Base-by-base conservation (phyloP, 2,329 filamentous ascomycete genomes). In the Nemania diffusa region DNA sequence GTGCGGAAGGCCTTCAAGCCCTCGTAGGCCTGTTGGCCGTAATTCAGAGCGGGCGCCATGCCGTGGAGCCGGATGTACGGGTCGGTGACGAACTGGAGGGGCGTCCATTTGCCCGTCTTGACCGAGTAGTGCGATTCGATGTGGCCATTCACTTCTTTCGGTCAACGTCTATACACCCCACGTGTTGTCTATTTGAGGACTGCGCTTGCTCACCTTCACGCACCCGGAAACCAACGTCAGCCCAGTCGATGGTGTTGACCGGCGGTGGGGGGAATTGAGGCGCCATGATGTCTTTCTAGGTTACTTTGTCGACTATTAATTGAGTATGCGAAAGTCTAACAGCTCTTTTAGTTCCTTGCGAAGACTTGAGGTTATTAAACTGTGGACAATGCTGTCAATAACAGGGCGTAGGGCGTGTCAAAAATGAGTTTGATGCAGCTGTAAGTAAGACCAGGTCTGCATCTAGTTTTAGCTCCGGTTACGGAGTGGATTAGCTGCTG, bases 21-120 rank as follows among this genome's bases (percentile, higher is more conserved):
- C 80, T 99, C 96, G 84, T 97, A 99, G 75, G 93, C 95, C 83
- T 98, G 96, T 78, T 97, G 94, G 65, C 95, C 94, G 80, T 99
- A 99, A 86, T 99, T 99, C 72, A 98, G 88, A 50, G 90, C 95
- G 0, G 96, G 94, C 0, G 94, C 91, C 92, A 99, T 96, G 80
- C 95, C 96, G 81, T 98, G 95, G 77, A 98, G 90, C 72, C 90
- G 90, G 74, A 98, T 88, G 83, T 87, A 94, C 6, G 95, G 95
- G 74, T 95, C 92, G 68, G 88, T 81, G 68, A 97, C 89, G 81
- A 97, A 97, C 70, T 87, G 83, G 27, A 93, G 93, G 15, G 89
- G 80, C 0, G 90, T 88, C 94, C 94, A 97, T 85, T 90, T 79
- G 57, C 90, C 89, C 1, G 90, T 93, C 71, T 89, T 85, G 72